Percentiles rank a stretch among this genome's conserved stretches.
phyloP scores from a whole-genome alignment of 768 basidiomycete species.

The Trametes villosa region DNA sequence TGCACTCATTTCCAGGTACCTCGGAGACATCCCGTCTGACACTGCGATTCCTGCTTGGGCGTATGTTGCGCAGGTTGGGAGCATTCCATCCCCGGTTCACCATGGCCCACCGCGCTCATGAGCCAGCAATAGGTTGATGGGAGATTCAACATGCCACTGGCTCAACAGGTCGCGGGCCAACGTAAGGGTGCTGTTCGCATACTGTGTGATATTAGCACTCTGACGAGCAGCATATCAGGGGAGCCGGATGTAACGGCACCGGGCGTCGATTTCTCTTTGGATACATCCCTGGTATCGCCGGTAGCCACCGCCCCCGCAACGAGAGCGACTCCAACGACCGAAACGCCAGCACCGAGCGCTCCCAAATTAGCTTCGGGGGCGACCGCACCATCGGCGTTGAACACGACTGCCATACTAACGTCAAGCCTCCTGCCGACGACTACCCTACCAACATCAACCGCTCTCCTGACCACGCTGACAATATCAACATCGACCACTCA shows the following conservation, averaged over 20 bases:
- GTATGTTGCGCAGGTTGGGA: neutral
- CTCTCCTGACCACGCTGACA: no score
- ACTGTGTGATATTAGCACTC: no score
- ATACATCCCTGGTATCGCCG: neutral
- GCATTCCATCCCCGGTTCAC: neutral
- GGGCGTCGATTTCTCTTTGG: neutral
- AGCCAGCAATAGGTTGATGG: neutral
- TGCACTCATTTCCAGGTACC: neutral
- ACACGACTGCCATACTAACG: no score
- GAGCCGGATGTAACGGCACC: neutral
- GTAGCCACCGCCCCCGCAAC: no score
- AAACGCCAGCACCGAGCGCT: no score
- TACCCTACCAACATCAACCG: no score
- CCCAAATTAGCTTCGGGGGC: no score
- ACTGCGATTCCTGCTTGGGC: slow-evolving; percentile 11
- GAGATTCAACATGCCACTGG: neutral
- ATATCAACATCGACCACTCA: no score
- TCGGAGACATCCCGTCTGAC: neutral
- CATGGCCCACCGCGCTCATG: neutral
- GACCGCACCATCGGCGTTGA: no score
- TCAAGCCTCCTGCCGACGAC: no score
- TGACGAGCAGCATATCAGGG: neutral
- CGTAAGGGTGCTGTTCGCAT: no score
- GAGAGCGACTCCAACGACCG: no score
- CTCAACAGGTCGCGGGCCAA: neutral